phyloP scores from a whole-genome alignment of 2,329 filamentous ascomycete species.

The Bretziella fagacearum region DNA sequence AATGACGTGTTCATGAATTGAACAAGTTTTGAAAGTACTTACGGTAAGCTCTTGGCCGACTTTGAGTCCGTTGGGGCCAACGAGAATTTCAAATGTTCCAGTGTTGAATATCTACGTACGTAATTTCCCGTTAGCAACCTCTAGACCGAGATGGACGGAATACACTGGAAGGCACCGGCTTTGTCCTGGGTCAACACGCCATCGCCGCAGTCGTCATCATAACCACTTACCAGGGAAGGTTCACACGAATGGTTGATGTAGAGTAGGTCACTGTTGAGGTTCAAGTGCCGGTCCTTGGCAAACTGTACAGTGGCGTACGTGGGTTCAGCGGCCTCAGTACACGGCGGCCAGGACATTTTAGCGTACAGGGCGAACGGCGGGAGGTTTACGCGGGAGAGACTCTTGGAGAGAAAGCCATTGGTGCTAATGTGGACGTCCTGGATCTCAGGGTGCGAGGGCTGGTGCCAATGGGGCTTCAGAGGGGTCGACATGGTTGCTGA shows the following conservation, averaged over 20 bases:
- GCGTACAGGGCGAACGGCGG: conserved; percentile 49
- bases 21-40: conserved; percentile 15
- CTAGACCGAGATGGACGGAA: not conserved
- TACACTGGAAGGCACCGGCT: too few relatives aligned
- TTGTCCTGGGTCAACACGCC: too few relatives aligned
- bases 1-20: not conserved
- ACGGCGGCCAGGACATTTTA: conserved; percentile 47
- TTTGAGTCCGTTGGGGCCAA: conserved; percentile 37
- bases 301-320: conserved; percentile 51
- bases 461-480: conserved; percentile 39
- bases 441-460: conserved; percentile 42
- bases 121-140: not conserved
- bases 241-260: conserved; percentile 55
- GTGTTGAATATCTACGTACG: conserved; percentile 40
- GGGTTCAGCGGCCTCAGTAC: conserved; percentile 35
- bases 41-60: conserved; percentile 42
- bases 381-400: conserved; percentile 36
- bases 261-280: conserved; percentile 47
- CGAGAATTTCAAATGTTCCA: conserved; percentile 37
- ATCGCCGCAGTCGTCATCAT: too few relatives aligned
- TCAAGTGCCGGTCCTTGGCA: conserved; percentile 36
- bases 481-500: conserved; percentile 31
- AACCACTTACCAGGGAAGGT: conserved; percentile 42
- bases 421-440: conserved; percentile 39
- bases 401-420: conserved; percentile 41